Conservation (phyloP, 306 rosid genomes). For the Astragalus membranaceus region DNA sequence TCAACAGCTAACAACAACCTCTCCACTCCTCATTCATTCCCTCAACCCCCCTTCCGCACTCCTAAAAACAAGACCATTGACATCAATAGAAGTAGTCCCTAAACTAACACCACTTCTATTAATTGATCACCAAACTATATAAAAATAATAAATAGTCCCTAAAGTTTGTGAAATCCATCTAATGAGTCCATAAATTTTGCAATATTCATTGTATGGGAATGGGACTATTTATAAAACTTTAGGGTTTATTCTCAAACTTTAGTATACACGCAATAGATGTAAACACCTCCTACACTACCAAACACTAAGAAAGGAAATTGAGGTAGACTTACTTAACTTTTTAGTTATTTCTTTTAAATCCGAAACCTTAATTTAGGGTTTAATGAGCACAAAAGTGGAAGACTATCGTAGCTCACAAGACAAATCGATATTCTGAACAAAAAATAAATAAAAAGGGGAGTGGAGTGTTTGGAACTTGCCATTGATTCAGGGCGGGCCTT, state of each 20-base stretch:
- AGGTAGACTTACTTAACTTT: background rate
- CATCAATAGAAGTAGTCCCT: too few relatives aligned
- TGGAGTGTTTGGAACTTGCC: conserved; percentile 9
- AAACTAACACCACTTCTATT: too few relatives aligned
- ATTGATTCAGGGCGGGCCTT: conserved; percentile 75
- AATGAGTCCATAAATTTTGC: too few relatives aligned
- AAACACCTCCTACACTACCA: background rate
- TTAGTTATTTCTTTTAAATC: background rate
- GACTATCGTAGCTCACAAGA: background rate
- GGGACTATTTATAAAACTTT: too few relatives aligned
- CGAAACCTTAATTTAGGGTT: too few relatives aligned
- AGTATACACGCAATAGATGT: background rate
- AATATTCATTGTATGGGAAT: too few relatives aligned
- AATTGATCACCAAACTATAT: too few relatives aligned
- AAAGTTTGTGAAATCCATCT: too few relatives aligned
- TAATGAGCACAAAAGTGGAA: too few relatives aligned
- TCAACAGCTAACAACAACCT: background rate
- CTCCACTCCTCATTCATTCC: background rate
- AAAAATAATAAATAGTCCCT: too few relatives aligned
- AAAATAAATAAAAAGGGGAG: background rate
- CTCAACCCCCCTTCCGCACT: background rate
- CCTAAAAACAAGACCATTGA: background rate
- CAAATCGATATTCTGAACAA: background rate
- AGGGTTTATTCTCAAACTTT: too few relatives aligned
- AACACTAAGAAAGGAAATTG: background rate